phyloP scores from a whole-genome alignment of 768 basidiomycete species.

The Butyriboletus loyo region DNA sequence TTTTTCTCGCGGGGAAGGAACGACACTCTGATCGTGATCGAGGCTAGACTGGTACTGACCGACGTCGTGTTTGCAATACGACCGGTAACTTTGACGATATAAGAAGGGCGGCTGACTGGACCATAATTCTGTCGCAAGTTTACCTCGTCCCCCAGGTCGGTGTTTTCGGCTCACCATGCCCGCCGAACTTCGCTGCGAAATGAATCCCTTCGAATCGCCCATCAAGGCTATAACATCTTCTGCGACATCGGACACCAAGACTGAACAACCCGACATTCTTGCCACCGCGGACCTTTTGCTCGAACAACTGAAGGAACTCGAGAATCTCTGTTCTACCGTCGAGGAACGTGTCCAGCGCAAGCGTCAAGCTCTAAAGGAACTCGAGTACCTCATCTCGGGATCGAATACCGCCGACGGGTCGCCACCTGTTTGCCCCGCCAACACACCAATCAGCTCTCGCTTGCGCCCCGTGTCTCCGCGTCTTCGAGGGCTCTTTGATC shows the following conservation, averaged over 20 bases:
- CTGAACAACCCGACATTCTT: slow-evolving; percentile 22
- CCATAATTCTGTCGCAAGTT: background rate
- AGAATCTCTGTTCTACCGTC: slow-evolving; percentile 19
- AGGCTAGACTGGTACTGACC: background rate
- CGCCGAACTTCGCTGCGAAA: background rate
- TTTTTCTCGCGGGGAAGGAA: no score
- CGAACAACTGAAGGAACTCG: slow-evolving; percentile 26
- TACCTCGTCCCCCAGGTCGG: background rate
- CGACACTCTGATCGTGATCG: background rate
- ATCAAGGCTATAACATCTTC: background rate
- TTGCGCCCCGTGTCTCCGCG: slow-evolving; percentile 23
- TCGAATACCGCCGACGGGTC: slow-evolving; percentile 10
- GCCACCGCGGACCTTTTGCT: slow-evolving; percentile 29
- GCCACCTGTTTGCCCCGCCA: slow-evolving; percentile 17
- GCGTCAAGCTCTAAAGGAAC: slow-evolving; percentile 19
- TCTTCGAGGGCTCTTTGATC: slow-evolving; percentile 31
- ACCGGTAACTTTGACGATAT: slow-evolving; percentile 9
- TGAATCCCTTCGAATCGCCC: slow-evolving; percentile 24
- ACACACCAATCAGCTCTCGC: slow-evolving; percentile 20
- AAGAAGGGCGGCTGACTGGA: slow-evolving; percentile 5
- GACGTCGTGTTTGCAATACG: slow-evolving; percentile 6
- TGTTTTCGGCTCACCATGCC: slow-evolving; percentile 7
- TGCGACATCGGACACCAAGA: background rate
- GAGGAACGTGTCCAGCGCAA: slow-evolving; percentile 25
- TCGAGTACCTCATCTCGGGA: slow-evolving; percentile 21